These are phyloP conservation scores for Stagonosporopsis chrysanthemi DNA, from an alignment of 2,329 filamentous ascomycete species.

Conservation along the genomic window DNA sequence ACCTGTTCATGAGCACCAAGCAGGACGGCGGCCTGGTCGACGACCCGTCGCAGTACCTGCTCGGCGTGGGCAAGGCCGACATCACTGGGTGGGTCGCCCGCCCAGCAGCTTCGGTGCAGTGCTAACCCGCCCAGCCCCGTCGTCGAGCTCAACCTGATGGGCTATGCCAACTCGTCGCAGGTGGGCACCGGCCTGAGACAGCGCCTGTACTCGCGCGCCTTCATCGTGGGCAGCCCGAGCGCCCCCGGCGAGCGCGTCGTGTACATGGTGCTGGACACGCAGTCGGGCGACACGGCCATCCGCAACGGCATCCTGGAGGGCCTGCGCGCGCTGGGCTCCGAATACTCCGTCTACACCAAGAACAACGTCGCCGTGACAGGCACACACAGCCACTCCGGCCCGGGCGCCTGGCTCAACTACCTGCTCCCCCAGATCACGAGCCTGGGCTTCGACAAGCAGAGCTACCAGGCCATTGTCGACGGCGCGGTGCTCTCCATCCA, in stretches of 20 bases:
- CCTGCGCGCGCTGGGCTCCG: constrained; percentile 70
- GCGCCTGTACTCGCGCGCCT: constrained; percentile 85
- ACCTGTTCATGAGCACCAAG: constrained; percentile 37
- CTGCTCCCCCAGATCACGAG: constrained; percentile 90
- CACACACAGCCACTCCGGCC: constrained; percentile 91
- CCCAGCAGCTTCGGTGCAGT: no score
- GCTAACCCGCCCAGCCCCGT: constrained; percentile 66
- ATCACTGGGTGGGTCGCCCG: constrained; percentile 67
- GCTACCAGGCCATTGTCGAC: constrained; percentile 87
- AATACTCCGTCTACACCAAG: constrained; percentile 77
- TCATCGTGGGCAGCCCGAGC: constrained; percentile 77
- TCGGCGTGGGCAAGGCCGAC: constrained; percentile 75
- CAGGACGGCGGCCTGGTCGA: constrained; percentile 36
- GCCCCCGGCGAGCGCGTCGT: constrained; percentile 76
- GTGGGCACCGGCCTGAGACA: constrained; percentile 84
- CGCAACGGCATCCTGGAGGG: constrained; percentile 85
- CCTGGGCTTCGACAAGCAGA: constrained; percentile 84
- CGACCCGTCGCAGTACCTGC: constrained; percentile 62
- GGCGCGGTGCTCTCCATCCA: constrained; percentile 83
- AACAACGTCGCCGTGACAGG: constrained; percentile 89
- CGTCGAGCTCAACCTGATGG: constrained; percentile 89
- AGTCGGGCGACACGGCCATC: constrained; percentile 88
- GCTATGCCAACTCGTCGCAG: constrained; percentile 87
- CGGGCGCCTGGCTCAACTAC: constrained; percentile 94
- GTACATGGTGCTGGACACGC: constrained; percentile 86